Percentiles rank a stretch among this genome's conserved stretches.
Evolutionary conservation across 495 filamentous ascomycete species (phyloP).

Genomic region (Aspergillus steynii): DNA sequence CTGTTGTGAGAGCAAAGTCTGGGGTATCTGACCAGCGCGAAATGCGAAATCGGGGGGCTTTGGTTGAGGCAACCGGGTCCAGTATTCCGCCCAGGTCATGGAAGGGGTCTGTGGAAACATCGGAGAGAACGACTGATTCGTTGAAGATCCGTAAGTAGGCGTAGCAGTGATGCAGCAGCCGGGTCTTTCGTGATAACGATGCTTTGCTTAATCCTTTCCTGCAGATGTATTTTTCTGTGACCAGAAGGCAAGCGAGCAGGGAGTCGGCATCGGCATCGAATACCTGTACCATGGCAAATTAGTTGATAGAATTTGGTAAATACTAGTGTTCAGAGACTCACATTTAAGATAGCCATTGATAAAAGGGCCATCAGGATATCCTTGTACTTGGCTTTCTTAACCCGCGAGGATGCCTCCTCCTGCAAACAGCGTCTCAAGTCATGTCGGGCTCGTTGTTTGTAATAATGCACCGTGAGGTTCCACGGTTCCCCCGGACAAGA

Average conservation of each 20-base stretch:
- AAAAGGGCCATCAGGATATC: conserved; percentile 30
- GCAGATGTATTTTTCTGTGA: conserved; percentile 29
- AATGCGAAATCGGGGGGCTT: conserved; percentile 21
- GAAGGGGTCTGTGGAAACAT: background rate
- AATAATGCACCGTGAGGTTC: background rate
- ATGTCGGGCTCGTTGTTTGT: conserved; percentile 14
- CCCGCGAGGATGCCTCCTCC: conserved; percentile 17
- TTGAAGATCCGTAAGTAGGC: conserved; percentile 30
- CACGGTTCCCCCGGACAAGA: conserved; percentile 11
- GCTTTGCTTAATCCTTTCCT: conserved; percentile 22
- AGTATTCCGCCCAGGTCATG: conserved; percentile 4
- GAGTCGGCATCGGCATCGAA: conserved; percentile 20
- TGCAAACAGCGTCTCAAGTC: conserved; percentile 22
- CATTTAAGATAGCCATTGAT: conserved; percentile 18
- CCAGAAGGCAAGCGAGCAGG: conserved; percentile 23
- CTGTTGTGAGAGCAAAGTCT: conserved; percentile 25
- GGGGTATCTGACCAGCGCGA: conserved; percentile 12
- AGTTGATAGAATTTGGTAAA: background rate
- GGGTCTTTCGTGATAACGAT: conserved; percentile 27
- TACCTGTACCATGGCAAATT: conserved; percentile 3
- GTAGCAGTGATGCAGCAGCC: conserved; percentile 34
- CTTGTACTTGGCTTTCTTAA: conserved; percentile 30
- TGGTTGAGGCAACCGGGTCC: background rate
- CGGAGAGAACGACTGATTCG: conserved; percentile 21
- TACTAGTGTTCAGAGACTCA: background rate